These are phyloP conservation scores for Daldinia bambusicola DNA, from an alignment of 495 filamentous ascomycete species.

Conservation along the genomic window DNA sequence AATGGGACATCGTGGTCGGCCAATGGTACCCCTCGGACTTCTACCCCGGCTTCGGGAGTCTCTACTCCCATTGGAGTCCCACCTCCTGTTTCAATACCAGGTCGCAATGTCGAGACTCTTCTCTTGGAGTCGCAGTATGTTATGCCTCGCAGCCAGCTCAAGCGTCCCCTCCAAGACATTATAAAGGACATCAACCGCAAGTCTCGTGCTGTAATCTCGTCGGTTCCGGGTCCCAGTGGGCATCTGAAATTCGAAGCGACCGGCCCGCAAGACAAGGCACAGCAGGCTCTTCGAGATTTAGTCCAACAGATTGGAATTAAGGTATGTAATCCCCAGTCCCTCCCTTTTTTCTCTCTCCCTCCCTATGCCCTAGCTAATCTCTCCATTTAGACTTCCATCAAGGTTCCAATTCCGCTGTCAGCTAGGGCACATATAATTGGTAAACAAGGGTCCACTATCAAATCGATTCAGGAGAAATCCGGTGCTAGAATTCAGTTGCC, in stretches of 20 bases:
- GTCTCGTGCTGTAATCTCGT: constrained; percentile 84
- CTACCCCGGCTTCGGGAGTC: constrained; percentile 67
- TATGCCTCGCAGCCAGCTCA: constrained; percentile 76
- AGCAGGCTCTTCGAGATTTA: constrained; percentile 85
- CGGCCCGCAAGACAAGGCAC: constrained; percentile 79
- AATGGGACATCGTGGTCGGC: constrained; percentile 66
- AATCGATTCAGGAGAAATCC: constrained; percentile 82
- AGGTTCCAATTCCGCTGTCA: constrained; percentile 82
- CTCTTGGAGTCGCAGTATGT: constrained; percentile 76
- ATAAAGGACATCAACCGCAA: constrained; percentile 87
- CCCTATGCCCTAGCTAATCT: constrained; percentile 25
- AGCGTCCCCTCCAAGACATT: constrained; percentile 82
- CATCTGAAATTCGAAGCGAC: constrained; percentile 80
- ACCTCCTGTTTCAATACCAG: constrained; percentile 74
- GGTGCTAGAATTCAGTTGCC: constrained; percentile 90
- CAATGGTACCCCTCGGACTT: constrained; percentile 63
- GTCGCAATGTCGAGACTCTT: constrained; percentile 79
- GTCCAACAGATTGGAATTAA: constrained; percentile 85
- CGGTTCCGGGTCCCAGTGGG: constrained; percentile 72
- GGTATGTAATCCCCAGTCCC: constrained; percentile 58
- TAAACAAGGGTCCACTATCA: constrained; percentile 86
- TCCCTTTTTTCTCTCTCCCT: neutral
- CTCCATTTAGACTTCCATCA: constrained; percentile 69
- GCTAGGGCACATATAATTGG: constrained; percentile 90
- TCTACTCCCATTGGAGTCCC: constrained; percentile 67